These are phyloP conservation scores for Pseudogymnoascus sp. DNA, from an alignment of 2,329 filamentous ascomycete genomes.

Conservation along the genomic window DNA sequence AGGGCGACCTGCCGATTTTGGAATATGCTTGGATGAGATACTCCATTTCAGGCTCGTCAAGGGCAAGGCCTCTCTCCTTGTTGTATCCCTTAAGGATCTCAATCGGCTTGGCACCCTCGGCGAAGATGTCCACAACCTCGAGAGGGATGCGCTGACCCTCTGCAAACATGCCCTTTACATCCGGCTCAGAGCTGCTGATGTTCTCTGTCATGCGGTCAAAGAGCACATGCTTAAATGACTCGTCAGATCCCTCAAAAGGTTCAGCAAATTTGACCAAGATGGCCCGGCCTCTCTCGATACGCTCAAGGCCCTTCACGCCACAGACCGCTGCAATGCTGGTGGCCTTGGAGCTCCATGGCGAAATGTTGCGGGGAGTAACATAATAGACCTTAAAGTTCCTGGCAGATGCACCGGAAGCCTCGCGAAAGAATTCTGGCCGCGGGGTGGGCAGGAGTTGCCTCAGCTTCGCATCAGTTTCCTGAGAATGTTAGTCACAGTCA, in stretches of 20 bases:
- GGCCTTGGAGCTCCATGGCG: conserved; percentile 95
- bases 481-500: conserved; percentile 10
- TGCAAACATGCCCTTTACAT: conserved; percentile 69
- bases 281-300: conserved; percentile 80
- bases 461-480: conserved; percentile 19
- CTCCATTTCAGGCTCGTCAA: conserved; percentile 83
- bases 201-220: conserved; percentile 95
- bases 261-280: conserved; percentile 59
- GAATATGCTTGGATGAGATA: conserved; percentile 84
- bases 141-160: conserved; percentile 55
- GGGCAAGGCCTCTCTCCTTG: conserved; percentile 69
- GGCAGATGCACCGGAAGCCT: not conserved
- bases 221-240: conserved; percentile 60
- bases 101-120: conserved; percentile 54
- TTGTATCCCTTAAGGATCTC: conserved; percentile 76
- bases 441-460: conserved; percentile 19
- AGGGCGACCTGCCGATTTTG: conserved; percentile 53
- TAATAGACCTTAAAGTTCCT: conserved; percentile 35
- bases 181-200: conserved; percentile 57
- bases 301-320: conserved; percentile 62
- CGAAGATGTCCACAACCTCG: conserved; percentile 66
- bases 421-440: not conserved
- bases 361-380: conserved; percentile 76
- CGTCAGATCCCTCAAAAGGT: conserved; percentile 37
- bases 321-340: conserved; percentile 92